A percentile compares a stretch with the other conserved stretches of the same genome.
phyloP scores from a whole-genome alignment of 148 eudicot genomes.

The Rhododendron mucronatum region DNA sequence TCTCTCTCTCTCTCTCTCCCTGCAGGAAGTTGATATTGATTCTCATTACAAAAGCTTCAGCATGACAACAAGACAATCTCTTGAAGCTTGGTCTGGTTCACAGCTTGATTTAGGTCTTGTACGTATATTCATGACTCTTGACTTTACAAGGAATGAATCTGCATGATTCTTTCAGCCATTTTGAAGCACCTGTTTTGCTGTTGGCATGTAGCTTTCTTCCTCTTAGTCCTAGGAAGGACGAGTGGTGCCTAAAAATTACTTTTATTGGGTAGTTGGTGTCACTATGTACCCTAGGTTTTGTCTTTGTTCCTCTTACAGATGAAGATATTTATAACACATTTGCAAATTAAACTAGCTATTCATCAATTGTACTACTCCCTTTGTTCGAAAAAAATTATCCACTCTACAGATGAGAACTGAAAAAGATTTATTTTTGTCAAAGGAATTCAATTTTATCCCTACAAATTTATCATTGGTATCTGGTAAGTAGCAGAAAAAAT shows the following conservation, averaged over 20 bases:
- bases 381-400: not conserved
- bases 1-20: not conserved
- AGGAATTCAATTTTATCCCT: not conserved
- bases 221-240: not conserved
- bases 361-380: not conserved
- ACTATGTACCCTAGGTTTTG: not conserved
- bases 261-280: not conserved
- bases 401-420: not conserved
- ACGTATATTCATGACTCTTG: slow-evolving; percentile 30
- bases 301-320: not conserved
- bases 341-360: not conserved
- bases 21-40: slow-evolving; percentile 70
- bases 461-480: not conserved
- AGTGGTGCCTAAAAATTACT: not conserved
- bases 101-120: slow-evolving; percentile 88
- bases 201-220: not conserved
- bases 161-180: not conserved
- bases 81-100: slow-evolving; percentile 87
- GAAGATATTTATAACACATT: not conserved
- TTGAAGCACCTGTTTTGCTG: slow-evolving; percentile 1
- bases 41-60: slow-evolving; percentile 69
- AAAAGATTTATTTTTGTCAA: not conserved
- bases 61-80: slow-evolving; percentile 62
- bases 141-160: not conserved
- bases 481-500: not conserved